These are phyloP conservation scores for Talaromyces pinophilus DNA, from an alignment of 2,329 filamentous ascomycete genomes.

Conservation along the genomic window DNA sequence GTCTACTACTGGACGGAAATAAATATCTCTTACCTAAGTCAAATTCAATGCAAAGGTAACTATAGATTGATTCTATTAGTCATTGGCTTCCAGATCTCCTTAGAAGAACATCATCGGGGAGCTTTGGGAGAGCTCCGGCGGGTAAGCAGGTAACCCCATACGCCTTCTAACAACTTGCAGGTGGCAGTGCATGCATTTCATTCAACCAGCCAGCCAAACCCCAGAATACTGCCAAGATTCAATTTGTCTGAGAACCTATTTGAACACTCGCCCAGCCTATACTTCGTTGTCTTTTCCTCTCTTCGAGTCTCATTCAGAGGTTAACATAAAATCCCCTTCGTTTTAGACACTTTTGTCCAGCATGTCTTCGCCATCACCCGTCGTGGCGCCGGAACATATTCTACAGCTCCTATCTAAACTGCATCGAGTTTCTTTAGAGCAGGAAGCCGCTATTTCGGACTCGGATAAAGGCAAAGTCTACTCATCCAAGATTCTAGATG, in stretches of 20 bases:
- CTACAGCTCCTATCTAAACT: slow-evolving; percentile 28
- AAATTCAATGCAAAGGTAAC: not conserved
- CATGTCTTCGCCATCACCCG: not conserved
- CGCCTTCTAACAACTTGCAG: not conserved
- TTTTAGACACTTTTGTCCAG: not conserved
- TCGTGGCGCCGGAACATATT: slow-evolving; percentile 28
- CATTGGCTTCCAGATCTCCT: not conserved
- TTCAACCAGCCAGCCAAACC: not conserved
- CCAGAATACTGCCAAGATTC: not conserved
- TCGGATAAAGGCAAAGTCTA: slow-evolving; percentile 27
- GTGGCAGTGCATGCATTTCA: not conserved
- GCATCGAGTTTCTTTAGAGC: slow-evolving; percentile 27
- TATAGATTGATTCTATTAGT: not conserved
- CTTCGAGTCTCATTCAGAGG: not conserved
- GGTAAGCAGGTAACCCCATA: not conserved
- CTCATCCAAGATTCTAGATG: slow-evolving; percentile 26
- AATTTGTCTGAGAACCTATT: not conserved
- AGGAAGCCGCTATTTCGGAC: slow-evolving; percentile 28
- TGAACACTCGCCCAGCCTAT: not conserved
- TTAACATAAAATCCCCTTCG: not conserved
- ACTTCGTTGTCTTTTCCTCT: no score
- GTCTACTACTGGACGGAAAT: not conserved
- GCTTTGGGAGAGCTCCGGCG: not conserved
- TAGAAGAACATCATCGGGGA: not conserved
- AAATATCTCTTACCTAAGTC: not conserved